A percentile compares a stretch with the other conserved stretches of the same genome.
phyloP scores from a whole-genome alignment of 768 basidiomycete genomes.

The Lentinula edodes region DNA sequence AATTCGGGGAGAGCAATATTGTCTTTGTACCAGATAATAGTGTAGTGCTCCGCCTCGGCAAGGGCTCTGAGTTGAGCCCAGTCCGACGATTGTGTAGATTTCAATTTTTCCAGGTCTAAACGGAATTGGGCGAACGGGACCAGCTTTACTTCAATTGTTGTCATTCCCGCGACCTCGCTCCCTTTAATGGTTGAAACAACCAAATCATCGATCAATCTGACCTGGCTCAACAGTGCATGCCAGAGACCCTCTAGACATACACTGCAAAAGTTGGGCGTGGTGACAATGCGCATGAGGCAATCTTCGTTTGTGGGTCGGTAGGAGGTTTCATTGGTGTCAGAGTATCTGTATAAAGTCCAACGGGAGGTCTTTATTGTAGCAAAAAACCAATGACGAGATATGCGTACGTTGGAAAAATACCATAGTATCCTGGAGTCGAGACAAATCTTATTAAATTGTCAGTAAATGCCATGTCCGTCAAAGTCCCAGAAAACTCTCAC shows the following conservation, averaged over 20 bases:
- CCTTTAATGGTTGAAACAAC: background rate
- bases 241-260: slow-evolving; percentile 73
- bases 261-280: slow-evolving; percentile 66
- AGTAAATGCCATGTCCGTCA: background rate
- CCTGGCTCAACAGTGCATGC: slow-evolving; percentile 52
- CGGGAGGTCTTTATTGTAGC: too few species aligned
- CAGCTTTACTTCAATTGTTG: slow-evolving; percentile 38
- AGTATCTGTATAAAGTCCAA: slow-evolving; percentile 39
- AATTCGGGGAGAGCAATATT: slow-evolving; percentile 36
- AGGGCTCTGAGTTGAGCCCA: background rate
- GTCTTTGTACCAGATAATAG: slow-evolving; percentile 51
- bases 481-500: slow-evolving; percentile 30
- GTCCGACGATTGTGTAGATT: background rate
- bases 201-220: slow-evolving; percentile 54
- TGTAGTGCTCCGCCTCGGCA: slow-evolving; percentile 38
- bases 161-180: slow-evolving; percentile 14
- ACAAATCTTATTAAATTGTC: slow-evolving; percentile 44
- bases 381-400: background rate
- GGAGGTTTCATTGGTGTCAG: slow-evolving; percentile 54
- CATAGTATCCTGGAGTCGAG: slow-evolving; percentile 49
- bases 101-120: slow-evolving; percentile 5
- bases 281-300: slow-evolving; percentile 76
- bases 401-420: slow-evolving; percentile 69
- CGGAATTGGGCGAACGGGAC: slow-evolving; percentile 59
- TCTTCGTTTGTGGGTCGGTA: slow-evolving; percentile 83